These are phyloP conservation scores for Aegilops bicornis DNA, from an alignment of 176 grass and related monocot genomes.

Conservation along the genomic window DNA sequence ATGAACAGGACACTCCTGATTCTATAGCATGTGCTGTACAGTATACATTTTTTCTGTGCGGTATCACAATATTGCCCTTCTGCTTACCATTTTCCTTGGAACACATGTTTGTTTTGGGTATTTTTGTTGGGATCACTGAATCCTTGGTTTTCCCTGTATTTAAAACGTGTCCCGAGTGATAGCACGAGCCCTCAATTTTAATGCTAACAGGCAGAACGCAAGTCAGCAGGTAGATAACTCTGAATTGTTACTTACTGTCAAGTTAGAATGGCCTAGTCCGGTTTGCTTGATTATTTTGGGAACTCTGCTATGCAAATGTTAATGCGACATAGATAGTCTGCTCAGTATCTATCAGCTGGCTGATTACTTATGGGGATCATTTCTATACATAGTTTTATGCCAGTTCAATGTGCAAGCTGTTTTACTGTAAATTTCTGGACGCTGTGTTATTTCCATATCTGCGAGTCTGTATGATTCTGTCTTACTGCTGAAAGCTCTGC, in stretches of 20 bases:
- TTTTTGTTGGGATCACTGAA: background rate
- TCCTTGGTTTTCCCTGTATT: background rate
- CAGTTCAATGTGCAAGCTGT: background rate
- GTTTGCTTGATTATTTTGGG: constrained; percentile 1
- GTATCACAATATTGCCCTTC: background rate
- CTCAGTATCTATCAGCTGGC: background rate
- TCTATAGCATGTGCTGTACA: background rate
- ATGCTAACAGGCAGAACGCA: background rate
- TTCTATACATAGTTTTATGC: background rate
- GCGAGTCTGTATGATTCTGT: background rate
- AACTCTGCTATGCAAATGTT: background rate
- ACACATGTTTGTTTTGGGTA: background rate
- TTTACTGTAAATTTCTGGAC: background rate
- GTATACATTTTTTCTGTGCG: background rate
- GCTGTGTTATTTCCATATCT: background rate
- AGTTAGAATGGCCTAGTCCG: background rate
- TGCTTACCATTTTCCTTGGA: background rate
- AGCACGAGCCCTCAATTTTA: background rate
- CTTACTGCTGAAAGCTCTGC: background rate
- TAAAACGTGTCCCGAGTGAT: background rate
- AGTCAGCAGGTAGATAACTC: background rate
- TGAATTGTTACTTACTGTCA: background rate
- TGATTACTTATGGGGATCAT: background rate
- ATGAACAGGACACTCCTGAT: background rate
- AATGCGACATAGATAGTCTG: background rate